Conservation (phyloP, 2,329 filamentous ascomycete genomes). For the Diplodia scrobiculata region DNA sequence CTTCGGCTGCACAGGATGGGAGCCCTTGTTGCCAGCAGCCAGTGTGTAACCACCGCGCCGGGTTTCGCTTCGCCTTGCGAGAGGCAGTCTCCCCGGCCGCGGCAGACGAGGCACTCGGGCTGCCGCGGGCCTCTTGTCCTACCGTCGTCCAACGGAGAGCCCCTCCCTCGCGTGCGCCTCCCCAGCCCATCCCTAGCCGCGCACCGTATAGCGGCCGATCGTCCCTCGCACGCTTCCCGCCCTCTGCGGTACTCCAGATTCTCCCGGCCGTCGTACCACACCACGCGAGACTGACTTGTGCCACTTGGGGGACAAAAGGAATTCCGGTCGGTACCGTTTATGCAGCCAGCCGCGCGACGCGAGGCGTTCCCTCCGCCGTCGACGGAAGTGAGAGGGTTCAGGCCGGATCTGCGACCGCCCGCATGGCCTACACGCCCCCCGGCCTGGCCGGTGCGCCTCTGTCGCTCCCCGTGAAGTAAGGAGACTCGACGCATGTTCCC, state of each 20-base stretch:
- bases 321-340: slow-evolving; percentile 17
- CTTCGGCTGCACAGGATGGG: slow-evolving; percentile 20
- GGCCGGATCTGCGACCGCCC: slow-evolving; percentile 27
- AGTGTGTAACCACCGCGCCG: slow-evolving; percentile 20
- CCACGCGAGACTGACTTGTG: slow-evolving; percentile 23
- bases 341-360: slow-evolving; percentile 26
- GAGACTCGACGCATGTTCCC: slow-evolving; percentile 3
- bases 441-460: slow-evolving; percentile 7
- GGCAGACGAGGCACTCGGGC: too few species aligned
- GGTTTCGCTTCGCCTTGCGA: slow-evolving; percentile 18
- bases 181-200: neutral
- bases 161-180: neutral
- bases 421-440: slow-evolving; percentile 22
- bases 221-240: neutral
- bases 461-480: slow-evolving; percentile 19
- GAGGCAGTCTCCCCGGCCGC: too few species aligned
- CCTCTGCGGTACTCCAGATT: neutral
- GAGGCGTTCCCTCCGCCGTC: slow-evolving; percentile 9
- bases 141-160: slow-evolving; percentile 3
- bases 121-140: neutral
- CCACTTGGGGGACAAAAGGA: neutral
- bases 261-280: slow-evolving; percentile 6
- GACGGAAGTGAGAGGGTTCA: slow-evolving; percentile 25
- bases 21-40: slow-evolving; percentile 23
- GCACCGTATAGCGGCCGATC: neutral